Conservation (phyloP, 192 early-diverging fungal species). For the Coemansia sp. region DNA sequence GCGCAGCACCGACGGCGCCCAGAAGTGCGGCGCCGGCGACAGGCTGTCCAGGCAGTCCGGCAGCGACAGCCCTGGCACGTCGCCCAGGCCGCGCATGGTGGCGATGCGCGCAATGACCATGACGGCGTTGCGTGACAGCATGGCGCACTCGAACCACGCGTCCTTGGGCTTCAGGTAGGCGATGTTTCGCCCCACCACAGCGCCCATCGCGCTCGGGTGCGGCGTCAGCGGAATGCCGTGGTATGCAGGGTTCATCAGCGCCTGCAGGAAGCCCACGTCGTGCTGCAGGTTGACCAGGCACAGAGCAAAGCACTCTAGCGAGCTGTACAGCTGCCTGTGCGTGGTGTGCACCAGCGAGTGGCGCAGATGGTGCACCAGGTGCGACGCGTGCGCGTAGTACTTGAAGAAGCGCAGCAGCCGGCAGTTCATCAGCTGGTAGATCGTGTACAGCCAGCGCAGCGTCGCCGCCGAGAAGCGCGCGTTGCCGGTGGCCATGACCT, state of each 20-base stretch:
- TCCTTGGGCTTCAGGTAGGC: conserved; percentile 42
- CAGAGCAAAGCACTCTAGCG: conserved; percentile 67
- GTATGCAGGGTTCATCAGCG: conserved; percentile 51
- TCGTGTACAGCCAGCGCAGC: conserved; percentile 70
- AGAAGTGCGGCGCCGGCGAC: conserved; percentile 31
- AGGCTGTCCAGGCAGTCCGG: conserved; percentile 48
- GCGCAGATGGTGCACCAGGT: conserved; percentile 67
- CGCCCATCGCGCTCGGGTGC: conserved; percentile 30
- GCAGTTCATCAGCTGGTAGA: conserved; percentile 73
- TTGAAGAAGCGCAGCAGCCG: conserved; percentile 73
- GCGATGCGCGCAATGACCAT: conserved; percentile 51
- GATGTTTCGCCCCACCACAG: conserved; percentile 11
- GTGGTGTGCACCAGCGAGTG: conserved; percentile 65
- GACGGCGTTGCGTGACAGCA: conserved; percentile 54
- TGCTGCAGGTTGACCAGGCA: conserved; percentile 59
- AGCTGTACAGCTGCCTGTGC: conserved; percentile 67
- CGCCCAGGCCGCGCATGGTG: conserved; percentile 49
- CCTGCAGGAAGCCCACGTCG: conserved; percentile 52
- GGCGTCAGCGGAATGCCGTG: conserved; percentile 49
- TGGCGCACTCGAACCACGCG: conserved; percentile 53
- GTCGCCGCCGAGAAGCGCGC: conserved; percentile 52
- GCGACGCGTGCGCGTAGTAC: conserved; percentile 64
- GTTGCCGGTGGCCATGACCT: conserved; percentile 54
- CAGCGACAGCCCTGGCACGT: conserved; percentile 38
- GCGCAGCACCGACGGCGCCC: conserved; percentile 47